A percentile compares a stretch with the other conserved stretches of the same genome.
Conservation (phyloP, 306 rosid genomes). For the Cucumis cinereus region DNA sequence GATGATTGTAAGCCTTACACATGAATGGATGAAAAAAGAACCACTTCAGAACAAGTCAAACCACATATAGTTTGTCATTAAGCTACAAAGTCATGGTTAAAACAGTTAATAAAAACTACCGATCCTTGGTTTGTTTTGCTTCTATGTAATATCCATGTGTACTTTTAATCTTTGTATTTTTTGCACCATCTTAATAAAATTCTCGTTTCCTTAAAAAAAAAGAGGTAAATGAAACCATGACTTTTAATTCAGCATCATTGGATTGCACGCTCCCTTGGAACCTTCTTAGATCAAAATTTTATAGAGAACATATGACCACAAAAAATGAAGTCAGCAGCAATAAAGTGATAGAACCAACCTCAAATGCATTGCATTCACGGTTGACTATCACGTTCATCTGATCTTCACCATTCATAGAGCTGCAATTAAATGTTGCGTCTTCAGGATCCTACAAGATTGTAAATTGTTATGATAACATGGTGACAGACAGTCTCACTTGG, state of each 20-base stretch:
- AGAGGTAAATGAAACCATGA: neutral
- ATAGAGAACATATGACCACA: neutral
- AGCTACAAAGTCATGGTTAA: neutral
- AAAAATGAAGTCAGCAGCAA: slow-evolving; percentile 8
- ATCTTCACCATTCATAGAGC: slow-evolving; percentile 18
- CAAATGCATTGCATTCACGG: slow-evolving; percentile 21
- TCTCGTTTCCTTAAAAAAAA: no score
- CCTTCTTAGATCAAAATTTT: neutral
- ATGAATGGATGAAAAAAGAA: neutral
- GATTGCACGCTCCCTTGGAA: neutral
- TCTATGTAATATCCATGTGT: no score
- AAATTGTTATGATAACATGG: neutral
- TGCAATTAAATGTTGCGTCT: slow-evolving; percentile 20
- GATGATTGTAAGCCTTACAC: neutral
- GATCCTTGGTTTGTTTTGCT: no score
- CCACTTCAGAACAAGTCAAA: neutral
- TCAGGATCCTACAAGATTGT: slow-evolving; percentile 31
- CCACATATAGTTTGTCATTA: neutral
- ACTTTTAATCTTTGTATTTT: no score
- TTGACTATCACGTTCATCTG: slow-evolving; percentile 10
- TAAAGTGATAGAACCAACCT: slow-evolving; percentile 34
- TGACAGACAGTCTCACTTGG: neutral
- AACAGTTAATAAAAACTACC: neutral
- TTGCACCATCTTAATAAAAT: no score
- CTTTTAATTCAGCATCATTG: neutral